Evolutionary conservation across 2,329 filamentous ascomycete species (phyloP).

Genomic region (Stagonosporopsis cucurbitacearum): DNA sequence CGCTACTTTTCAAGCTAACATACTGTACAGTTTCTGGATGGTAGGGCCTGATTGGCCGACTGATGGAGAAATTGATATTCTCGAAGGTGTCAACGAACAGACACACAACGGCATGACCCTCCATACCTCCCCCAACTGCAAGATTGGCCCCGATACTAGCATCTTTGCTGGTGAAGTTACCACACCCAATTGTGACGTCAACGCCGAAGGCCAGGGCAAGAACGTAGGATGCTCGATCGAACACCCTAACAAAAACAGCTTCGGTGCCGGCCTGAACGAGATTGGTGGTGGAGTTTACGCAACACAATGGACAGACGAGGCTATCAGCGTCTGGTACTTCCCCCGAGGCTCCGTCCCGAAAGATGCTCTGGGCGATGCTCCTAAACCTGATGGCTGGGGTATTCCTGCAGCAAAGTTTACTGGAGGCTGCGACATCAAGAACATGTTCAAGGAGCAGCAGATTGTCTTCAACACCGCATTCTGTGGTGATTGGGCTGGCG

Average conservation of each 20-base stretch:
- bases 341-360: constrained; percentile 68
- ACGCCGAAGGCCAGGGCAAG: constrained; percentile 47
- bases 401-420: constrained; percentile 71
- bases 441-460: constrained; percentile 73
- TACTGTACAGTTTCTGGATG: constrained; percentile 39
- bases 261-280: constrained; percentile 61
- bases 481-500: constrained; percentile 83
- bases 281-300: constrained; percentile 56
- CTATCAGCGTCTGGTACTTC: constrained; percentile 86
- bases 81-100: constrained; percentile 56
- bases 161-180: constrained; percentile 58
- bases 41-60: constrained; percentile 41
- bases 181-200: constrained; percentile 58
- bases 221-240: constrained; percentile 54
- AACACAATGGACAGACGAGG: constrained; percentile 69
- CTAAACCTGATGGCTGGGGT: constrained; percentile 73
- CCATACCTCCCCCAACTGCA: constrained; percentile 55
- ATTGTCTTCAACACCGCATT: constrained; percentile 85
- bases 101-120: constrained; percentile 55
- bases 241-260: constrained; percentile 51
- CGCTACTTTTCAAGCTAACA: constrained; percentile 15
- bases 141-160: constrained; percentile 45
- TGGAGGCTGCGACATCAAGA: constrained; percentile 71
- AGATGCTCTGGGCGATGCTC: constrained; percentile 65
- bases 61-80: constrained; percentile 58